A percentile compares a stretch with the other conserved stretches of the same genome.
phyloP scores from a whole-genome alignment of 2,329 filamentous ascomycete genomes.

The Lachnellula occidentalis region DNA sequence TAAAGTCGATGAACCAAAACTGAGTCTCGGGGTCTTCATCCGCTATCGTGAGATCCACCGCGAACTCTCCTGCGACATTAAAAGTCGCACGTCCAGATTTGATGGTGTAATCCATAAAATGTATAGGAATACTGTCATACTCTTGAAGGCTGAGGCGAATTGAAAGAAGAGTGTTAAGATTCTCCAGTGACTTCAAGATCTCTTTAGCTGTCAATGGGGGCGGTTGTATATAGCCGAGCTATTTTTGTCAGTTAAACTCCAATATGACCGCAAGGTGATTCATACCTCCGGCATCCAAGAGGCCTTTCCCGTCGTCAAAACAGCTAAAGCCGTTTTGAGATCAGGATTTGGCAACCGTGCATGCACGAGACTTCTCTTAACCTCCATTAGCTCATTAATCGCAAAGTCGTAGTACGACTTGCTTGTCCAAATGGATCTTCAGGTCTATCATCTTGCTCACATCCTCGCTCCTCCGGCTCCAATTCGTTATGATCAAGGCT shows the following conservation, averaged over 20 bases:
- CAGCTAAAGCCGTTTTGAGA: slow-evolving; percentile 79
- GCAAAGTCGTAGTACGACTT: slow-evolving; percentile 56
- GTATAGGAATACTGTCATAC: slow-evolving; percentile 65
- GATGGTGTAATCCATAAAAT: slow-evolving; percentile 73
- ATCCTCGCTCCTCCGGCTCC: slow-evolving; percentile 73
- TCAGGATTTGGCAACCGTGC: slow-evolving; percentile 85
- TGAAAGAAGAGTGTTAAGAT: slow-evolving; percentile 78
- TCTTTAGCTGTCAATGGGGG: slow-evolving; percentile 66
- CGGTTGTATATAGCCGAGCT: slow-evolving; percentile 73
- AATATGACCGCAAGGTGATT: slow-evolving; percentile 13
- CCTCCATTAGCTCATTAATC: slow-evolving; percentile 58
- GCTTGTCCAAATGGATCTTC: slow-evolving; percentile 64
- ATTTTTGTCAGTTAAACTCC: slow-evolving; percentile 17
- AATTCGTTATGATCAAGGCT: slow-evolving; percentile 81
- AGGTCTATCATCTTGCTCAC: slow-evolving; percentile 88
- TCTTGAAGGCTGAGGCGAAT: slow-evolving; percentile 83
- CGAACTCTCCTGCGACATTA: slow-evolving; percentile 75
- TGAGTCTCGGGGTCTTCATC: slow-evolving; percentile 78
- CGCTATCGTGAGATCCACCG: slow-evolving; percentile 86
- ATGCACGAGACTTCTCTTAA: slow-evolving; percentile 66
- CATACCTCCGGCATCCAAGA: slow-evolving; percentile 74
- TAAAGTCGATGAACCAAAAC: slow-evolving; percentile 91
- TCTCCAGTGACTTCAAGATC: slow-evolving; percentile 67
- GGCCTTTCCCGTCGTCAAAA: slow-evolving; percentile 72
- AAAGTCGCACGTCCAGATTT: slow-evolving; percentile 88